These are phyloP conservation scores for Heliamphora pulchella DNA, from an alignment of 179 eudicot genomes.

Conservation along the genomic window DNA sequence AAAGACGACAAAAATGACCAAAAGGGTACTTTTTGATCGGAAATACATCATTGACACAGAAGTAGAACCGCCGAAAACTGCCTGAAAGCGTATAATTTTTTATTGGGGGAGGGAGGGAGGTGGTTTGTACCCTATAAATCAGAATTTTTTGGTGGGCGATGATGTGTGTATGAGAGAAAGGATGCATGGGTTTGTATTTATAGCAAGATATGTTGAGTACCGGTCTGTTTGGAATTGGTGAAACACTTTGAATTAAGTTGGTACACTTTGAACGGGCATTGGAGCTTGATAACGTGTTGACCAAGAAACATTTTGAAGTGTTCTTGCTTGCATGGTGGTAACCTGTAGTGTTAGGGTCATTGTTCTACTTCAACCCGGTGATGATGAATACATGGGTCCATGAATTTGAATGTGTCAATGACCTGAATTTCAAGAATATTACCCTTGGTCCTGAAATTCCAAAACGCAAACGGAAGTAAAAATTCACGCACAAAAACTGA, in stretches of 20 bases:
- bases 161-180: neutral
- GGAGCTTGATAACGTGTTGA: neutral
- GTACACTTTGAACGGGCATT: neutral
- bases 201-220: neutral
- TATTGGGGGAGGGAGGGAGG: neutral
- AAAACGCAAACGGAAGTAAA: no score
- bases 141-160: neutral
- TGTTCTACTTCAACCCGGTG: neutral
- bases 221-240: neutral
- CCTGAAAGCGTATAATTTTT: neutral
- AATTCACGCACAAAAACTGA: no score
- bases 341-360: neutral
- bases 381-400: neutral
- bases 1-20: neutral
- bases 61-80: neutral
- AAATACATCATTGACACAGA: neutral
- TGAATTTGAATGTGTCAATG: neutral
- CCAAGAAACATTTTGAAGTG: slow-evolving; percentile 1
- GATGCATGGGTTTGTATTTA: slow-evolving; percentile 1
- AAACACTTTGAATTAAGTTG: neutral
- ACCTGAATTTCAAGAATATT: neutral
- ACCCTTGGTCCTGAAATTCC: neutral
- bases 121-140: neutral
- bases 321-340: neutral
- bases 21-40: neutral